Base-by-base conservation (phyloP, 352 stramenopile genomes). In the Thalassiosira delicatula region DNA sequence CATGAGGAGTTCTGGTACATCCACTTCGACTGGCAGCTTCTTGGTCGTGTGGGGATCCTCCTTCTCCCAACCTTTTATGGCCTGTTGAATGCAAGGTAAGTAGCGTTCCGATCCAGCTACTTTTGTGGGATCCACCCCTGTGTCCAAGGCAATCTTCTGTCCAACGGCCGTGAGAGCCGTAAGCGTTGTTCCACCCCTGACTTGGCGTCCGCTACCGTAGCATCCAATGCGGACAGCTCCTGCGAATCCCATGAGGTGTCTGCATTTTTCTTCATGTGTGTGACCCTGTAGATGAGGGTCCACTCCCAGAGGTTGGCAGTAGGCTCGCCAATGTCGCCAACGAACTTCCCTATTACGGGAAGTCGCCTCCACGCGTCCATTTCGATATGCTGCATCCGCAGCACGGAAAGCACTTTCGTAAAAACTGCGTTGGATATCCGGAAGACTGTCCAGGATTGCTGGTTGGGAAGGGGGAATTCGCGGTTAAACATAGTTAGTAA, bases 381-480 rank as follows among this genome's bases (percentile, higher is more conserved):
- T 25, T 3, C n/a, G 7, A 25, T 37, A 61, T 9, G 14, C 53
- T 19, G 3, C 53, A 61, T 61, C 53, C 27, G 53, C 53, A 61
- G 27, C 53, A 37, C 53, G 21, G 53, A 37, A 61, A 61, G 53
- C 27, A 61, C 53, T 2, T 25, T 37, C 46, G 29, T 67, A 80
- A 37, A 42, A 27, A 80, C 14, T 2, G 9, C 29, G 21, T 11
- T 27, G 25, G 30, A 51, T 54, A 35, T 4, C 33, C 17, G 35
- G 71, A 72, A 80, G 11, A 74, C 29, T 2, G 54, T 29, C 71
- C 71, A 80, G 37, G 49, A 76, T n/a, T n/a, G 19, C 74, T 76
- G 65, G 7, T 70, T 21, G 29, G 65, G 74, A 1, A 82, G 21
- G 2, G 74, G 74, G 44, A 82, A 76, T 11, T 42, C 25, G 27